Evolutionary conservation across 2,329 filamentous ascomycete species (phyloP).

Genomic region (Chaetomium globosum): DNA sequence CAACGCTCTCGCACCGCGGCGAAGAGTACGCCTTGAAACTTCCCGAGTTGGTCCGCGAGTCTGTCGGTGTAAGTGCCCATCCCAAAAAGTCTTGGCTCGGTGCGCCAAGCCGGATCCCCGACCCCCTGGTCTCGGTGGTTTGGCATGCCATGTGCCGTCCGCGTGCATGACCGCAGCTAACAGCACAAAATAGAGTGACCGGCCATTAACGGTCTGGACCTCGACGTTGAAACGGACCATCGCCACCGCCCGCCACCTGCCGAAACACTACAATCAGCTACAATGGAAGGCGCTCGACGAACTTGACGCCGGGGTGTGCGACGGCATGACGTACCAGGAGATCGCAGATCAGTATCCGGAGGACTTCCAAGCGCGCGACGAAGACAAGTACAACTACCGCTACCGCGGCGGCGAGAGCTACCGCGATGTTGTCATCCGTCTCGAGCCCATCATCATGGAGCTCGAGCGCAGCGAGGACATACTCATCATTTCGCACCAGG

Average conservation of each 20-base stretch:
- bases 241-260: constrained; percentile 82
- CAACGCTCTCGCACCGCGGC: constrained; percentile 80
- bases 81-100: constrained; percentile 14
- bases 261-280: constrained; percentile 82
- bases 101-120: constrained; percentile 30
- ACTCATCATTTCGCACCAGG: constrained; percentile 96
- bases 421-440: constrained; percentile 93
- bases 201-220: constrained; percentile 64
- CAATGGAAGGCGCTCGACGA: constrained; percentile 99
- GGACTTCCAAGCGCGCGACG: constrained; percentile 91
- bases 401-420: constrained; percentile 96
- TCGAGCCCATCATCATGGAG: constrained; percentile 99
- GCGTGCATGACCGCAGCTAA: constrained; percentile 19
- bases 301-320: constrained; percentile 93
- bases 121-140: neutral
- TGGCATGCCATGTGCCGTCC: constrained; percentile 14
- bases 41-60: constrained; percentile 80
- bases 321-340: constrained; percentile 93
- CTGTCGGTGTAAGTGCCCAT: constrained; percentile 70
- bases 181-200: constrained; percentile 54
- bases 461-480: constrained; percentile 95
- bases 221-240: constrained; percentile 78
- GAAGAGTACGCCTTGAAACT: constrained; percentile 84
- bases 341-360: constrained; percentile 90
- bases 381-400: constrained; percentile 99